These are phyloP conservation scores for Durusdinium trenchii DNA, from an alignment of 73 alveolate species.

Conservation along the genomic window DNA sequence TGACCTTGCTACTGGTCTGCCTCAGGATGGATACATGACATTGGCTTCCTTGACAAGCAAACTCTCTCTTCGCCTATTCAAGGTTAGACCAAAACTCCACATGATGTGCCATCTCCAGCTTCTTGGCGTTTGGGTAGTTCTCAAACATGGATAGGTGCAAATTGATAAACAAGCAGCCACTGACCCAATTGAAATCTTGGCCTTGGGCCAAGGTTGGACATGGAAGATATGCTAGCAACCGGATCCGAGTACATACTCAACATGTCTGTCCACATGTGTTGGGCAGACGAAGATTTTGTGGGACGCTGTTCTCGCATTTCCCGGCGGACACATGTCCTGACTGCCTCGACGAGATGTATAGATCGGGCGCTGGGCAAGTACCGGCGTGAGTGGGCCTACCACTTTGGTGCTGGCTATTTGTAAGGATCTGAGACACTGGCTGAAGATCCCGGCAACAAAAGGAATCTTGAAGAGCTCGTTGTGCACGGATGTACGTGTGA, in stretches of 20 bases:
- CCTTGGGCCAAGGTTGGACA: conserved; percentile 21
- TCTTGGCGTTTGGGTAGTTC: background rate
- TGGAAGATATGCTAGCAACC: background rate
- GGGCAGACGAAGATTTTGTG: conserved; percentile 28
- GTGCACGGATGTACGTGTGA: background rate
- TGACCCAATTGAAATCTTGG: background rate
- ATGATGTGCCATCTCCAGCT: conserved; percentile 6
- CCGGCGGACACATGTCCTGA: background rate
- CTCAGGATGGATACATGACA: conserved; percentile 1
- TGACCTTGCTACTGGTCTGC: background rate
- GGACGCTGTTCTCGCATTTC: background rate
- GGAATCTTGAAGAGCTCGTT: background rate
- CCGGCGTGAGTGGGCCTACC: background rate
- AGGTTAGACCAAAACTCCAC: conserved; percentile 3
- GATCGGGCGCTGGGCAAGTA: background rate
- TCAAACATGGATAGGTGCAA: background rate
- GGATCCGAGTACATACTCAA: background rate
- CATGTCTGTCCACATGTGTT: background rate
- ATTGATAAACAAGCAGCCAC: background rate
- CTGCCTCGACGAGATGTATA: background rate
- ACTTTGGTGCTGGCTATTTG: background rate
- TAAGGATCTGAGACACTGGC: background rate
- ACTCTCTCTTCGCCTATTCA: background rate
- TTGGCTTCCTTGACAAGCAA: background rate
- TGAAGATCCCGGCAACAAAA: background rate